Base-by-base conservation (phyloP, 768 basidiomycete species). In the Hydnomerulius pinastri region DNA sequence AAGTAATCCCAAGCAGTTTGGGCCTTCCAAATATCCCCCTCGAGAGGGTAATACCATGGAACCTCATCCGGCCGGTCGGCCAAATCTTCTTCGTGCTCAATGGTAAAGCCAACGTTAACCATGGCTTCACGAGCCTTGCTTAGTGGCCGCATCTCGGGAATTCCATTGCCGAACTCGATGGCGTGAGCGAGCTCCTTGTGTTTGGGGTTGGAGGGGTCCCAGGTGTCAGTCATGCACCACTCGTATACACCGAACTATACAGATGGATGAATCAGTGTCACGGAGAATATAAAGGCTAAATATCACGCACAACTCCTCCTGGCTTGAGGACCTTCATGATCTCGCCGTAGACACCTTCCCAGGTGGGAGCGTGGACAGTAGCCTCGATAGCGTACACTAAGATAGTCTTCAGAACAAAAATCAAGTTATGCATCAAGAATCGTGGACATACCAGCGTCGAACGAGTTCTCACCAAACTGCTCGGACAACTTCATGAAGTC, bases 221-320 rank as follows among this genome's bases (percentile, higher is more conserved):
- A 95, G 3, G 71, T 67, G 69, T 98, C 94, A 17, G 97, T 98
- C 97, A 99, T 98, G 71, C 85, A 87, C 96, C 96, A 99, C 68
- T 98, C 97, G 71, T 98, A 99, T 30, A 98, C 90, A 64, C 95
- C 96, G 70, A 97, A 97, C 90, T 95, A 54, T 1, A 33, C 43
- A 32, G 37, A 27, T 40, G 4, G n/a, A 23, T 52, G 2, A 53
- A 57, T 54, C 2, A 41, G n/a, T 28, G 39, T 4, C 41, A 4
- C 4, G 4, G 6, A 44, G 23, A 10, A 13, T 4, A 29, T 13
- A 17, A 4, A 54, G 37, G 2, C 3, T 6, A 20, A 18, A n/a
- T 40, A 48, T n/a, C 24, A 81, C 90, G 67, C 65, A 95, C 93
- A 18, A 90, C 76, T 55, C 96, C 96, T 73, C 95, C 96, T 1